Evolutionary conservation across 2,329 filamentous ascomycete species (phyloP).

Genomic region (Stemphylium beticola): DNA sequence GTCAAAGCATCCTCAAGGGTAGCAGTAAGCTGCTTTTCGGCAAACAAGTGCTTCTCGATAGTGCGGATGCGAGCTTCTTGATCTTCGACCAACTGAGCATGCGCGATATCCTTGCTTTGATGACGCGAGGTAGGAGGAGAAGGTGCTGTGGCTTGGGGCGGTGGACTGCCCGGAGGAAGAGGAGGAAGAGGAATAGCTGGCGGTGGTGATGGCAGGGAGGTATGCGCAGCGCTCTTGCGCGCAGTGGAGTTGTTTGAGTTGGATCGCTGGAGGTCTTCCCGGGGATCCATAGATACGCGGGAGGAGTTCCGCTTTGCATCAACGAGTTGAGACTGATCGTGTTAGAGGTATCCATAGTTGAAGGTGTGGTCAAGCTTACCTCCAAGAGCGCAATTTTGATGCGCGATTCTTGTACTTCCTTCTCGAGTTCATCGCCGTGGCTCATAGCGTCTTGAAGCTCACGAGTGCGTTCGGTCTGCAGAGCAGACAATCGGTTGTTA

Average conservation of each 20-base stretch:
- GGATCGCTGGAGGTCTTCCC: slow-evolving; percentile 59
- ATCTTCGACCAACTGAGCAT: slow-evolving; percentile 86
- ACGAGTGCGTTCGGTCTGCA: slow-evolving; percentile 54
- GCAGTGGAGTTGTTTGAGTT: slow-evolving; percentile 71
- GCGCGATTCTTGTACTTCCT: slow-evolving; percentile 79
- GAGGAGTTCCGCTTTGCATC: slow-evolving; percentile 59
- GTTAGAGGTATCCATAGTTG: slow-evolving; percentile 23
- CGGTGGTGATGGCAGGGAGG: slow-evolving; percentile 88
- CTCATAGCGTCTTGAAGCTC: slow-evolving; percentile 51
- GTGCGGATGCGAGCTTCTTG: slow-evolving; percentile 93
- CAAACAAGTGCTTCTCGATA: slow-evolving; percentile 94
- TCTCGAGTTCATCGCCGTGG: slow-evolving; percentile 54
- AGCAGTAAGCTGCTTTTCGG: slow-evolving; percentile 94
- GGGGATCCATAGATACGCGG: slow-evolving; percentile 54
- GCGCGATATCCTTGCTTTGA: slow-evolving; percentile 79
- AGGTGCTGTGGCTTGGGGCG: slow-evolving; percentile 59
- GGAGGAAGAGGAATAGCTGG: slow-evolving; percentile 96
- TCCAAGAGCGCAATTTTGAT: slow-evolving; percentile 77
- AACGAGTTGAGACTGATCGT: slow-evolving; percentile 65
- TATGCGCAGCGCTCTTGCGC: slow-evolving; percentile 82
- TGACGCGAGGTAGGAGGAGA: slow-evolving; percentile 70
- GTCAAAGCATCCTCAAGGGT: slow-evolving; percentile 95
- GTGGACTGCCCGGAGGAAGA: slow-evolving; percentile 64
- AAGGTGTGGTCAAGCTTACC: slow-evolving; percentile 57
- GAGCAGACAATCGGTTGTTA: slow-evolving; percentile 82